These are phyloP conservation scores for Lactarius vividus DNA, from an alignment of 768 basidiomycete genomes.

Conservation along the genomic window DNA sequence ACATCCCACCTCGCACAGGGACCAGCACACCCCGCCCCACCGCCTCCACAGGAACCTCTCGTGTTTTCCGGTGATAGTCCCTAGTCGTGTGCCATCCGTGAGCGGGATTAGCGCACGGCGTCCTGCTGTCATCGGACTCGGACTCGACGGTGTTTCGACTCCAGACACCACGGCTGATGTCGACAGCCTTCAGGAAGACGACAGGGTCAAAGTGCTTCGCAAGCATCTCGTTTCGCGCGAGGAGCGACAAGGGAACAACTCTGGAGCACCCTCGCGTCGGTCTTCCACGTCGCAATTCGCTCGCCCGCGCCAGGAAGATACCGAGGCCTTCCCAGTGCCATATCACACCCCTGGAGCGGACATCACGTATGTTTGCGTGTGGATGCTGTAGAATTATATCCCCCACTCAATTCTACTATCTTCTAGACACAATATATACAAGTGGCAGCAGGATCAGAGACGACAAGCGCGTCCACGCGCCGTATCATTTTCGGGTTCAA, in stretches of 20 bases:
- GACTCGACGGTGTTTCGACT: conserved; percentile 32
- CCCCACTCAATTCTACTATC: not conserved
- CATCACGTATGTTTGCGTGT: conserved; percentile 68
- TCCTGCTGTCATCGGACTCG: conserved; percentile 27
- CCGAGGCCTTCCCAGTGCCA: conserved; percentile 81
- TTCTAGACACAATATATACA: conserved; percentile 84
- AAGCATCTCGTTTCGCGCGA: conserved; percentile 78
- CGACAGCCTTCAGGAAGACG: conserved; percentile 71
- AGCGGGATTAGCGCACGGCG: conserved; percentile 42
- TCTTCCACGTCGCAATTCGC: conserved; percentile 30
- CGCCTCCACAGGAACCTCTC: conserved; percentile 23
- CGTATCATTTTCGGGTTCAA: conserved; percentile 64
- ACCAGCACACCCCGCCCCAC: conserved; percentile 29
- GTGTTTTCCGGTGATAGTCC: conserved; percentile 23
- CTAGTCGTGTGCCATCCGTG: conserved; percentile 30
- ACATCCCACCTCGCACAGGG: conserved; percentile 51
- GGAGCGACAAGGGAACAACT: conserved; percentile 45
- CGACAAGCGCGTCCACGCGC: conserved; percentile 61
- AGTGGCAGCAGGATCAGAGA: conserved; percentile 81
- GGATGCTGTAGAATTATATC: not conserved
- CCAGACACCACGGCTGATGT: conserved; percentile 38
- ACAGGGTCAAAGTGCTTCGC: conserved; percentile 77
- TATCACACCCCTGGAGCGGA: conserved; percentile 88
- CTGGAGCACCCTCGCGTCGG: conserved; percentile 33
- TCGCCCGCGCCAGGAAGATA: conserved; percentile 42